Evolutionary conservation across 192 early-diverging fungal species (phyloP), one percentile per base, ranked within the genome.

Genomic region (Geosiphon pyriformis): DNA sequence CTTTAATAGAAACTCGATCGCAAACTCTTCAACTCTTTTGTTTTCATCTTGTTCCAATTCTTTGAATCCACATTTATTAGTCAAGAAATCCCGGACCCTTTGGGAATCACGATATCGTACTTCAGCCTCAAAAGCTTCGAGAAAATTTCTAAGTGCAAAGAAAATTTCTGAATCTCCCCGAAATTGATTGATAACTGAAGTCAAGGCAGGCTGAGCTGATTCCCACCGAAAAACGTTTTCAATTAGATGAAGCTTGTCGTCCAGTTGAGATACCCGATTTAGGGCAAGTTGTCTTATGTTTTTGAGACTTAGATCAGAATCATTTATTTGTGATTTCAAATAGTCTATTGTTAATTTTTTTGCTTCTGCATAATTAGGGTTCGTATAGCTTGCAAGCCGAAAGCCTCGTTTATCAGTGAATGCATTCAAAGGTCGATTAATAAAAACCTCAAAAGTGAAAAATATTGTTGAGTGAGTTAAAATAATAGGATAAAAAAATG

Each of bases 351-450:
- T 63, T 26, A 62, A 46, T 0, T 18, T 22, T 67, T 72, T 72
- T 3, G 60, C 61, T n/a, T 61, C 69, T 33, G 18, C 58, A 11
- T 60, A 60, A 20, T 49, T 25, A 0, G 76, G 61, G 47, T 57
- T 29, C 1, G 76, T 69, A 31, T 77, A 77, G n/a, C 69, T 71
- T 0, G 73, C 76, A 11, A 77, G 51, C 1, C 73, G 72, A 4
- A 72, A 70, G 0, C 69, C 65, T 7, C 71, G 61, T 25, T 56
- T 20, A 34, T 65, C 50, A 6, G 59, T 71, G 51, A 77, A 68
- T 18, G 76, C 76, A 57, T 77, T 77, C 46, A 77, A 32, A 12
- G 76, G 76, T 22, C 76, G 49, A 50, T 77, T 77, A 17, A 77
- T n/a, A 47, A 77, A 74, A 0, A 77, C 76, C 32, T 61, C 23